Evolutionary conservation across 2,329 filamentous ascomycete genomes (phyloP).

Genomic region (Coniochaeta prunicola): DNA sequence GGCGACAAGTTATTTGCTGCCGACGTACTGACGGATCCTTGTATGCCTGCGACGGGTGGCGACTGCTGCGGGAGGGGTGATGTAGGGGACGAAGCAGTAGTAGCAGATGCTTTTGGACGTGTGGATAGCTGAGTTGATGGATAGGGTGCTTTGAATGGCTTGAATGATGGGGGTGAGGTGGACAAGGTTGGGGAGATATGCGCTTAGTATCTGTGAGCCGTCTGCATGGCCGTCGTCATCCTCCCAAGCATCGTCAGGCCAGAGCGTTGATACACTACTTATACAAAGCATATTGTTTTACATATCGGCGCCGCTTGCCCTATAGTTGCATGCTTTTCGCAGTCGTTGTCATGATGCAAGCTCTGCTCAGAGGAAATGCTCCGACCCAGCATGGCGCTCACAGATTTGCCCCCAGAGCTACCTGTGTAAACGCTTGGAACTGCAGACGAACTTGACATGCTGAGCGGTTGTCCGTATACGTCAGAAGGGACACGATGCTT

Average conservation of each 20-base stretch:
- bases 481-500: not conserved
- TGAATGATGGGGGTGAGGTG: not conserved
- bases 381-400: no score
- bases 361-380: no score
- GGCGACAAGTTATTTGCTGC: not conserved
- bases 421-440: no score
- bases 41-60: not conserved
- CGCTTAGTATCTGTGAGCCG: not conserved
- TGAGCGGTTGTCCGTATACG: not conserved
- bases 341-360: no score
- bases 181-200: not conserved
- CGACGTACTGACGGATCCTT: not conserved
- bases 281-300: not conserved
- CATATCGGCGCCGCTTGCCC: not conserved
- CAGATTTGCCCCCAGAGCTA: no score
- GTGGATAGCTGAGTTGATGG: not conserved
- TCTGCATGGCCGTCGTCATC: not conserved
- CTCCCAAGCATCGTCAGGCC: not conserved
- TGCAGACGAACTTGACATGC: not conserved
- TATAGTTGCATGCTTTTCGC: not conserved
- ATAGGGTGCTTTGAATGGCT: not conserved
- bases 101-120: not conserved
- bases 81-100: not conserved
- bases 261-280: not conserved
- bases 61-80: not conserved